phyloP scores from a whole-genome alignment of 2,329 filamentous ascomycete species.

The Ceratocystis cubensis region DNA sequence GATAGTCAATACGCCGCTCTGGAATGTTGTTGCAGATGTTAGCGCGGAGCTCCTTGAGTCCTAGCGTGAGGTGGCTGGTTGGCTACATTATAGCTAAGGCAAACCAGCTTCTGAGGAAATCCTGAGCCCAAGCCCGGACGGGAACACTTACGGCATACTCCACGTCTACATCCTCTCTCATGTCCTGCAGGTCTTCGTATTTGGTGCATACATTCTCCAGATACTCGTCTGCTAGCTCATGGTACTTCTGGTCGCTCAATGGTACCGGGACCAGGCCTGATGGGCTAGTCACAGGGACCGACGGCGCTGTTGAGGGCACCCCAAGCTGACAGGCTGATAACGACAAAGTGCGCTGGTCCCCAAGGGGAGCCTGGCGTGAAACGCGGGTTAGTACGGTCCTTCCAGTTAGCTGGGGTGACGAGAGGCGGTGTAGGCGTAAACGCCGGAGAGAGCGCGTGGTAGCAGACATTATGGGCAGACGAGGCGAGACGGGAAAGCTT shows the following conservation, averaged over 20 bases:
- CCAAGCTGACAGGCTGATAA: background rate
- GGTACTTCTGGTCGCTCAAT: conserved; percentile 51
- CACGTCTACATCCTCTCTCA: conserved; percentile 63
- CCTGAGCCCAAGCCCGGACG: no score
- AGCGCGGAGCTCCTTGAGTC: no score
- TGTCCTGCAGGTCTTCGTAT: conserved; percentile 65
- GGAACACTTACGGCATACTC: conserved; percentile 64
- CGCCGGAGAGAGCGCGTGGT: background rate
- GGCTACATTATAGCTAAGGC: background rate
- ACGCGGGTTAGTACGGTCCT: background rate
- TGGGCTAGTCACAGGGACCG: conserved; percentile 9
- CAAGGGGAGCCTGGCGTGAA: background rate
- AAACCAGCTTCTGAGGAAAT: background rate
- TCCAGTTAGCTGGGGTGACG: background rate
- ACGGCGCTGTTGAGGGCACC: background rate
- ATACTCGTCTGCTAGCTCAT: conserved; percentile 64
- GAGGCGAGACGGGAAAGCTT: background rate
- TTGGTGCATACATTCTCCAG: conserved; percentile 45
- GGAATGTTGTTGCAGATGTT: background rate
- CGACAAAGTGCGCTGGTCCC: background rate
- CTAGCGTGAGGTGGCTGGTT: background rate
- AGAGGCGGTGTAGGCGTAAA: background rate
- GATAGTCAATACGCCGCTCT: conserved; percentile 81
- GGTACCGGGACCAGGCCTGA: conserved; percentile 1
- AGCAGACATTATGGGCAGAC: background rate